Percentiles rank a stretch among this genome's conserved stretches.
Evolutionary conservation across 2,329 filamentous ascomycete genomes (phyloP).

Genomic region (Trichoderma aggressivum): DNA sequence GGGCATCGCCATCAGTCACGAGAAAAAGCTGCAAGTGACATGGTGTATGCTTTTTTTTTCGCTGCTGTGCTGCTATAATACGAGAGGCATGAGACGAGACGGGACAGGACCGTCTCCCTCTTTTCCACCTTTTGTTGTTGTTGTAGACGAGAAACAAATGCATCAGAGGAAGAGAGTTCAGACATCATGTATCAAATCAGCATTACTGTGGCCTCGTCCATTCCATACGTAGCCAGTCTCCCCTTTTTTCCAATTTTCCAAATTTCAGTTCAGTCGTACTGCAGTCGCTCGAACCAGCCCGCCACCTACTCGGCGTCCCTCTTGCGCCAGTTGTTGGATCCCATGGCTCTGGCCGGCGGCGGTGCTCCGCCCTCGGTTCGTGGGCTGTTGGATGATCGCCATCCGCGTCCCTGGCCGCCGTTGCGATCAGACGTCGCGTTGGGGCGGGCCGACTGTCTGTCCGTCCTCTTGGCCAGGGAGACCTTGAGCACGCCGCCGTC

Average conservation of each 20-base stretch:
- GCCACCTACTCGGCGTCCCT: neutral
- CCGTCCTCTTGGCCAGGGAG: constrained; percentile 16
- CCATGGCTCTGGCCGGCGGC: constrained; percentile 14
- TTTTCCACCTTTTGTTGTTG: neutral
- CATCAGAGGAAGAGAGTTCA: constrained; percentile 2
- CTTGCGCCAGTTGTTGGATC: constrained; percentile 17
- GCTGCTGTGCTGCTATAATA: neutral
- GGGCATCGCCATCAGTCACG: too few species aligned
- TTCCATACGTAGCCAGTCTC: neutral
- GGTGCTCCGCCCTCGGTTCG: neutral
- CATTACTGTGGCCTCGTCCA: neutral
- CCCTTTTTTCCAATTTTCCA: neutral
- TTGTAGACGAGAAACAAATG: neutral
- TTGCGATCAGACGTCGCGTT: neutral
- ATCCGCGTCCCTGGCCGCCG: neutral
- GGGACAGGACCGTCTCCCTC: neutral
- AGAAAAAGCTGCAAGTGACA: too few species aligned
- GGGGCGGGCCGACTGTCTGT: constrained; percentile 9
- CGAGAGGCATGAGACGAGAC: neutral
- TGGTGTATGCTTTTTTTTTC: neutral
- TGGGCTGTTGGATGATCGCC: constrained; percentile 6
- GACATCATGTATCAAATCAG: neutral
- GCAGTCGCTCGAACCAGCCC: neutral
- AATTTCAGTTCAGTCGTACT: neutral
- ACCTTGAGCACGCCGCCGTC: constrained; percentile 26